Conservation (phyloP, 2,329 filamentous ascomycete genomes). For the Grosmannia penicillata region DNA sequence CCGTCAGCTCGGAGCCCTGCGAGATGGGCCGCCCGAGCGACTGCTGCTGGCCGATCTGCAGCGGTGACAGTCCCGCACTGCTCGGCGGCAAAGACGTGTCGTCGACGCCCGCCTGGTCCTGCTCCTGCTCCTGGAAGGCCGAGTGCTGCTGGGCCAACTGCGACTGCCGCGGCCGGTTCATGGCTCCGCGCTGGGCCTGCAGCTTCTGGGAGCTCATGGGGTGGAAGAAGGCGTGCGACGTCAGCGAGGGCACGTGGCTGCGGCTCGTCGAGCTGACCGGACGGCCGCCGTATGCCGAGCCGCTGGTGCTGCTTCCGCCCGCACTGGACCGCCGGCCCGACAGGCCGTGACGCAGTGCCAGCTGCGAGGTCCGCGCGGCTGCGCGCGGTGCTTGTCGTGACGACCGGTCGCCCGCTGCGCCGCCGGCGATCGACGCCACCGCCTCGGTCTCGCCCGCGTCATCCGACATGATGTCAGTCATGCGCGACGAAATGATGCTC, state of each 20-base stretch:
- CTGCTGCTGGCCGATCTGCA: slow-evolving; percentile 3
- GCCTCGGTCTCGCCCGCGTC: slow-evolving; percentile 28
- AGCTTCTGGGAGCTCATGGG: slow-evolving; percentile 94
- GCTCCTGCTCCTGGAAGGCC: not conserved
- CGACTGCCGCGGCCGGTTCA: slow-evolving; percentile 22
- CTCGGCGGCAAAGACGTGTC: too few species aligned
- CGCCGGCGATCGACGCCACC: slow-evolving; percentile 22
- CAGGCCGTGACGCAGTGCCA: slow-evolving; percentile 31
- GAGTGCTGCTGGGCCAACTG: slow-evolving; percentile 8
- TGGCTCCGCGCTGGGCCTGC: slow-evolving; percentile 67
- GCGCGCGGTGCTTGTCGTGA: slow-evolving; percentile 40
- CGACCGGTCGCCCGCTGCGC: slow-evolving; percentile 23
- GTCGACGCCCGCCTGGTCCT: too few species aligned
- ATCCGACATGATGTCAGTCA: slow-evolving; percentile 50
- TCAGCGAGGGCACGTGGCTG: slow-evolving; percentile 80
- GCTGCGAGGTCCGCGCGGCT: slow-evolving; percentile 32
- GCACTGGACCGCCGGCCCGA: slow-evolving; percentile 29
- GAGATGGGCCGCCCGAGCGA: slow-evolving; percentile 48
- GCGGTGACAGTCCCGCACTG: too few species aligned
- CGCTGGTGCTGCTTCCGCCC: slow-evolving; percentile 22
- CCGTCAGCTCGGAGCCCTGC: slow-evolving; percentile 67
- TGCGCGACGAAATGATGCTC: slow-evolving; percentile 57
- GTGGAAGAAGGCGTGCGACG: slow-evolving; percentile 82
- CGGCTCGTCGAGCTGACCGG: slow-evolving; percentile 56
- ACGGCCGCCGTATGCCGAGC: slow-evolving; percentile 29